A percentile compares a stretch with the other conserved stretches of the same genome.
These are phyloP conservation scores for Pelargonium fulgidum DNA, from an alignment of 441 rosid species.

Conservation along the genomic window DNA sequence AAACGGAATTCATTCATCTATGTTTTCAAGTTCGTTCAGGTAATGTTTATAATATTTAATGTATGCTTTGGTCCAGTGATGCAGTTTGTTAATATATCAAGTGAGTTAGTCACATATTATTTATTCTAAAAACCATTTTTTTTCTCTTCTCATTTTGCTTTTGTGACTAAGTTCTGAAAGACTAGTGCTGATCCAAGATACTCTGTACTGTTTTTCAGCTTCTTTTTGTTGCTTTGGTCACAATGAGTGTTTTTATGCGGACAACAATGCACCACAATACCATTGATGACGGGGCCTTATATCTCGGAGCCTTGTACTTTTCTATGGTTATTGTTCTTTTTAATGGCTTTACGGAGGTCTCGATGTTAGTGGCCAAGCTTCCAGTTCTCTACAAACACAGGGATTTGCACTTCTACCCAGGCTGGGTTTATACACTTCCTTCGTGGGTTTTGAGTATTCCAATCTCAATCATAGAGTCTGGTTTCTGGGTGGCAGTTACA, in stretches of 20 bases:
- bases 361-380: constrained; percentile 66
- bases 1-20: constrained; percentile 81
- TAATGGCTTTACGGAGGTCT: constrained; percentile 62
- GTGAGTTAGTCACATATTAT: no score
- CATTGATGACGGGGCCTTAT: constrained; percentile 43
- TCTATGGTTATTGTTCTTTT: constrained; percentile 47
- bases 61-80: no score
- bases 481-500: constrained; percentile 53
- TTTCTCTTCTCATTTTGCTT: no score
- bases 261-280: constrained; percentile 49
- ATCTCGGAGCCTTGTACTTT: constrained; percentile 57
- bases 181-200: no score
- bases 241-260: constrained; percentile 57
- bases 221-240: constrained; percentile 33
- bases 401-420: constrained; percentile 58
- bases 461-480: constrained; percentile 49
- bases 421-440: constrained; percentile 69
- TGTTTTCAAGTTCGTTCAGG: constrained; percentile 65
- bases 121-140: no score
- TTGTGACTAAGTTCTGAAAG: no score
- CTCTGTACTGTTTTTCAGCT: constrained; percentile 32
- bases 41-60: no score
- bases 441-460: constrained; percentile 76
- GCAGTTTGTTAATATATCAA: no score
- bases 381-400: constrained; percentile 87